Percentiles rank a stretch among this genome's conserved stretches.
Conservation (phyloP, 306 rosid species). For the Cicer arietinum region DNA sequence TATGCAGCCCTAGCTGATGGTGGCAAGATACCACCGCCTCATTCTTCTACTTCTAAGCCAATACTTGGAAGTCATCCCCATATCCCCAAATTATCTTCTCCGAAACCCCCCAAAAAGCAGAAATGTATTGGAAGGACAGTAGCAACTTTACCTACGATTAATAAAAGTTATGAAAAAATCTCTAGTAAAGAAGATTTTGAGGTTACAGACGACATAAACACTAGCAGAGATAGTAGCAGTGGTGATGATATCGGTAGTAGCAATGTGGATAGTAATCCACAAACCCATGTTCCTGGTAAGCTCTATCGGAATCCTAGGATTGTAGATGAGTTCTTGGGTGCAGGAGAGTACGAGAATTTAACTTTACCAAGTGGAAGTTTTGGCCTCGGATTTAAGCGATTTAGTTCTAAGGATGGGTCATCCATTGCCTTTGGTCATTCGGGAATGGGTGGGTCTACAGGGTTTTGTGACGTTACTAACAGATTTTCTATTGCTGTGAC, state of each 20-base stretch:
- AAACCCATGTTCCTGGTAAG: slow-evolving; percentile 40
- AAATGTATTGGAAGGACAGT: slow-evolving; percentile 49
- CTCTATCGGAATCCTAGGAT: slow-evolving; percentile 69
- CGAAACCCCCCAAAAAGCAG: slow-evolving; percentile 48
- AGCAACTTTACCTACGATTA: slow-evolving; percentile 34
- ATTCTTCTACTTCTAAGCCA: slow-evolving; percentile 72
- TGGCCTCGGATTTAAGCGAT: slow-evolving; percentile 86
- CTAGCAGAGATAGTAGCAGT: slow-evolving; percentile 38
- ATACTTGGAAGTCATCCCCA: slow-evolving; percentile 92
- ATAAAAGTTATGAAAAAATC: slow-evolving; percentile 40
- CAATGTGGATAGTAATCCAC: slow-evolving; percentile 38
- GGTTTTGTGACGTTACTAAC: slow-evolving; percentile 70
- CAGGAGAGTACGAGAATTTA: slow-evolving; percentile 65
- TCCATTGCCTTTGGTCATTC: slow-evolving; percentile 87
- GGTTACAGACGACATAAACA: slow-evolving; percentile 35
- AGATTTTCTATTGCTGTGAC: slow-evolving; percentile 86
- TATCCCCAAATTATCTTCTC: slow-evolving; percentile 68
- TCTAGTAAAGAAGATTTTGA: slow-evolving; percentile 28
- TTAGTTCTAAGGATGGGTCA: slow-evolving; percentile 61
- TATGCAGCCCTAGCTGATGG: slow-evolving; percentile 90
- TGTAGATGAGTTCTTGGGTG: slow-evolving; percentile 81
- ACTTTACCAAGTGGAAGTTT: slow-evolving; percentile 60
- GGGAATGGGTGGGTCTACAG: slow-evolving; percentile 97
- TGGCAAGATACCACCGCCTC: slow-evolving; percentile 83
- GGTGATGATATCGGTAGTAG: slow-evolving; percentile 43